A percentile compares a stretch with the other conserved stretches of the same genome.
These are phyloP conservation scores for Onygenales sp. DNA, from an alignment of 2,329 filamentous ascomycete species.

Conservation along the genomic window DNA sequence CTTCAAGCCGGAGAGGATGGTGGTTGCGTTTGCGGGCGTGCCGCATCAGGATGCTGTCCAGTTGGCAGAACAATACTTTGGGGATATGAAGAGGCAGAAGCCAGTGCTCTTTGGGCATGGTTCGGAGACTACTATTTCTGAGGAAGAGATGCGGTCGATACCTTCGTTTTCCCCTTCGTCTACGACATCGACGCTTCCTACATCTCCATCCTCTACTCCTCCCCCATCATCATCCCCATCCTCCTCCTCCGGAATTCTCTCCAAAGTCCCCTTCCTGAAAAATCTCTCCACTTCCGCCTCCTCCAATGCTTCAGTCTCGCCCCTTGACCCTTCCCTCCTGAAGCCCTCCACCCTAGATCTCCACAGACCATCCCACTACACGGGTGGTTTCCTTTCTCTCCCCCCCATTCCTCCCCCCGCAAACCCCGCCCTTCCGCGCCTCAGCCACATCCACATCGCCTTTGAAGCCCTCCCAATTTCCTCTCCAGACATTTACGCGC, in stretches of 20 bases:
- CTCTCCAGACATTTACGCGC: slow-evolving; percentile 87
- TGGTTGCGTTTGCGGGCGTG: slow-evolving; percentile 90
- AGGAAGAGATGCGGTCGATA: slow-evolving; percentile 23
- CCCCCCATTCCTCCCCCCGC: slow-evolving; percentile 68
- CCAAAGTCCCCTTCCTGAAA: slow-evolving; percentile 82
- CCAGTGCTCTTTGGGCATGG: slow-evolving; percentile 46
- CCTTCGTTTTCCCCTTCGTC: slow-evolving; percentile 28
- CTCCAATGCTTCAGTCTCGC: slow-evolving; percentile 46
- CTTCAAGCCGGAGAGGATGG: slow-evolving; percentile 81
- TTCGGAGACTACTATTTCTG: slow-evolving; percentile 44
- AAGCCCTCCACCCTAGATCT: slow-evolving; percentile 47
- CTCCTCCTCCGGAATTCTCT: slow-evolving; percentile 57
- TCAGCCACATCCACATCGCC: slow-evolving; percentile 89
- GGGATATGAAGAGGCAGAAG: slow-evolving; percentile 64
- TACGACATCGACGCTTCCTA: slow-evolving; percentile 26
- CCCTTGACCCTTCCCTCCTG: slow-evolving; percentile 39
- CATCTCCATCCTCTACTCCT: slow-evolving; percentile 12
- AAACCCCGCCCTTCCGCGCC: slow-evolving; percentile 66
- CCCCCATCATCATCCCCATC: slow-evolving; percentile 19
- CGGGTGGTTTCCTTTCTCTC: slow-evolving; percentile 82
- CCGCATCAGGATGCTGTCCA: slow-evolving; percentile 70
- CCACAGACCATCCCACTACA: slow-evolving; percentile 66
- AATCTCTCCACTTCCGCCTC: slow-evolving; percentile 69
- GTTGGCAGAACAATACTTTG: slow-evolving; percentile 77
- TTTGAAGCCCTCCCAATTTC: slow-evolving; percentile 91